These are phyloP conservation scores for Phytophthora ramorum DNA, from an alignment of 352 stramenopile genomes.

Conservation along the genomic window DNA sequence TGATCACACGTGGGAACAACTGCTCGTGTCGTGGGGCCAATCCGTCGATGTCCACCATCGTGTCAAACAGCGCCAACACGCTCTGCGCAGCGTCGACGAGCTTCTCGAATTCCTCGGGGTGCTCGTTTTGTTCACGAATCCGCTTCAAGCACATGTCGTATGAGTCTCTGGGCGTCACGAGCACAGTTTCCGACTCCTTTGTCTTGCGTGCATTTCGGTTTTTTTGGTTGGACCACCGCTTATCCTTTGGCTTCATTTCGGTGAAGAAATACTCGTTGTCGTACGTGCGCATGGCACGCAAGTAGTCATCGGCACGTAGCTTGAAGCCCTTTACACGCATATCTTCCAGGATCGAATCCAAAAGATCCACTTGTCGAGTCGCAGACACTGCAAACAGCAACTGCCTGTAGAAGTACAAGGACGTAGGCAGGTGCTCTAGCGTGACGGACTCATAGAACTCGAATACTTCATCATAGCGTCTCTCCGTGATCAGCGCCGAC, in stretches of 20 bases:
- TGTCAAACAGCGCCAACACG: slow-evolving; percentile 63
- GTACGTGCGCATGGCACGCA: slow-evolving; percentile 55
- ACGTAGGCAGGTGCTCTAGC: slow-evolving; percentile 48
- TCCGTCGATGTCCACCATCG: slow-evolving; percentile 64
- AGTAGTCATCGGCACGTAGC: slow-evolving; percentile 57
- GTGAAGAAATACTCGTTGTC: slow-evolving; percentile 56
- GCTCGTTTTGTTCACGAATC: slow-evolving; percentile 46
- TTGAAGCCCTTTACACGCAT: slow-evolving; percentile 80
- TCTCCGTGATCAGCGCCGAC: slow-evolving; percentile 46
- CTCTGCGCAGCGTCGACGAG: slow-evolving; percentile 38
- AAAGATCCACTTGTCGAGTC: slow-evolving; percentile 37
- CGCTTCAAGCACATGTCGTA: slow-evolving; percentile 56
- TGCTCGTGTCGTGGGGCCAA: slow-evolving; percentile 36
- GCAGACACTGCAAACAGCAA: slow-evolving; percentile 53
- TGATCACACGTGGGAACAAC: slow-evolving; percentile 62
- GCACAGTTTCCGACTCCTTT: slow-evolving; percentile 6
- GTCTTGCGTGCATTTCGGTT: slow-evolving; percentile 4
- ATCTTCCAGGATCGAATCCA: slow-evolving; percentile 53
- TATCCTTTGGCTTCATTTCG: slow-evolving; percentile 18
- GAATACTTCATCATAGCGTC: slow-evolving; percentile 47
- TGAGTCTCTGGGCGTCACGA: slow-evolving; percentile 46
- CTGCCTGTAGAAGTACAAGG: slow-evolving; percentile 71
- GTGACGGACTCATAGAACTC: slow-evolving; percentile 56
- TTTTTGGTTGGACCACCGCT: slow-evolving; percentile 11
- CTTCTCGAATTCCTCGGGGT: slow-evolving; percentile 52